Evolutionary conservation across 176 grass and related monocot genomes (phyloP).

Genomic region (Zizania latifolia): DNA sequence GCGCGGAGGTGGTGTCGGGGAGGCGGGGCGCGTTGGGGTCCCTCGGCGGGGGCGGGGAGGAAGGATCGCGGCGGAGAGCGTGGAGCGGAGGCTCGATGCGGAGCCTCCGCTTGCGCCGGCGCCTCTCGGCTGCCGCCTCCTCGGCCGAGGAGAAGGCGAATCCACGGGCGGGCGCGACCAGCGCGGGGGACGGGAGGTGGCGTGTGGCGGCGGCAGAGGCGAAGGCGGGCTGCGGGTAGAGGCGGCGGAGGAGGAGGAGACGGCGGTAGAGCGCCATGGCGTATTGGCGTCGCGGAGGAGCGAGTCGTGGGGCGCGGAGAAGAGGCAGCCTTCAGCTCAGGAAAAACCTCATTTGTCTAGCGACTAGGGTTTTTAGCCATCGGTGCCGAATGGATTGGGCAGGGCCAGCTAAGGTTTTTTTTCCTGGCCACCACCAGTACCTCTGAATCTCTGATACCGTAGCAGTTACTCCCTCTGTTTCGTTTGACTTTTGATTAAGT

Average conservation of each 20-base stretch:
- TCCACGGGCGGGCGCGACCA: background rate
- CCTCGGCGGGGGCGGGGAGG: constrained; percentile 7
- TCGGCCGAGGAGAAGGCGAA: constrained; percentile 22
- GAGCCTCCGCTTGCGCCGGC: constrained; percentile 52
- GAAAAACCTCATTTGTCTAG: too few relatives aligned
- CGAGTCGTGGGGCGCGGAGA: too few relatives aligned
- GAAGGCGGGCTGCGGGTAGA: background rate
- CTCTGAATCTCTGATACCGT: too few relatives aligned
- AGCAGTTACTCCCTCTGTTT: too few relatives aligned
- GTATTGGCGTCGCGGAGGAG: too few relatives aligned
- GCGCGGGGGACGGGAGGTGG: background rate
- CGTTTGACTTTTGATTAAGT: too few relatives aligned
- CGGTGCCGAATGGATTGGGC: too few relatives aligned
- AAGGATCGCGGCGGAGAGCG: constrained; percentile 34
- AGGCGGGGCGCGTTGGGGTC: constrained; percentile 36
- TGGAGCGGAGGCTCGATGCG: constrained; percentile 61
- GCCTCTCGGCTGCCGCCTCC: constrained; percentile 47
- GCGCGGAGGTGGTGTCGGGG: constrained; percentile 39
- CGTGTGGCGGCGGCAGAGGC: background rate
- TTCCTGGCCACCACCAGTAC: too few relatives aligned
- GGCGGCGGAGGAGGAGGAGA: background rate
- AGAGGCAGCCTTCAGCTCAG: too few relatives aligned
- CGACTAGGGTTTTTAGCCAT: too few relatives aligned
- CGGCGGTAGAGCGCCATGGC: background rate
- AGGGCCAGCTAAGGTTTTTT: too few relatives aligned